These are phyloP conservation scores for Pichia sp. DNA, from an alignment of 1,139 yeast genomes.

Conservation along the genomic window DNA sequence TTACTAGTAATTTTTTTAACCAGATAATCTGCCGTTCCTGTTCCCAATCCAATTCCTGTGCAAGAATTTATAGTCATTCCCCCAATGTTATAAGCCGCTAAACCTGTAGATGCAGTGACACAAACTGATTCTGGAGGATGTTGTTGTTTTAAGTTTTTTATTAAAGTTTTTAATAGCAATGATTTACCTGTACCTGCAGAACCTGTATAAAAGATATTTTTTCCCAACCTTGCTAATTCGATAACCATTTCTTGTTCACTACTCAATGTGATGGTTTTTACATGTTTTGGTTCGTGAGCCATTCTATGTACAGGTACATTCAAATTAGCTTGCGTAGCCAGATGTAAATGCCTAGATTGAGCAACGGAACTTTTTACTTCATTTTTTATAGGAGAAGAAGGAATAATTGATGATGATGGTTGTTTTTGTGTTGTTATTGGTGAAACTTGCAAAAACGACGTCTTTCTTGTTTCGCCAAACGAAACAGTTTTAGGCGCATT, in stretches of 20 bases:
- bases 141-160: conserved; percentile 46
- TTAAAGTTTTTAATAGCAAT: conserved; percentile 63
- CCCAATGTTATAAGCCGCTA: conserved; percentile 89
- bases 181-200: conserved; percentile 97
- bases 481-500: too few species aligned
- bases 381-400: not conserved
- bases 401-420: not conserved
- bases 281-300: conserved; percentile 12
- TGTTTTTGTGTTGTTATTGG: not conserved
- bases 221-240: conserved; percentile 54
- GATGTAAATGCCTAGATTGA: conserved; percentile 4
- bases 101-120: conserved; percentile 87
- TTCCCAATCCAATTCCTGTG: conserved; percentile 80
- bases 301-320: not conserved
- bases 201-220: conserved; percentile 78
- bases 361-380: not conserved
- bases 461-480: too few species aligned
- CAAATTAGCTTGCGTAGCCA: conserved; percentile 7
- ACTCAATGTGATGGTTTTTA: conserved; percentile 41
- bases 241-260: conserved; percentile 69
- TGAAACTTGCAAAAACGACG: too few species aligned
- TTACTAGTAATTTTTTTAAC: conserved; percentile 52
- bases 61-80: conserved; percentile 82
- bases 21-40: conserved; percentile 38
- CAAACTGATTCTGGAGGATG: conserved; percentile 49